These are phyloP conservation scores for Russula dissimulans DNA, from an alignment of 768 basidiomycete genomes.

Conservation along the genomic window DNA sequence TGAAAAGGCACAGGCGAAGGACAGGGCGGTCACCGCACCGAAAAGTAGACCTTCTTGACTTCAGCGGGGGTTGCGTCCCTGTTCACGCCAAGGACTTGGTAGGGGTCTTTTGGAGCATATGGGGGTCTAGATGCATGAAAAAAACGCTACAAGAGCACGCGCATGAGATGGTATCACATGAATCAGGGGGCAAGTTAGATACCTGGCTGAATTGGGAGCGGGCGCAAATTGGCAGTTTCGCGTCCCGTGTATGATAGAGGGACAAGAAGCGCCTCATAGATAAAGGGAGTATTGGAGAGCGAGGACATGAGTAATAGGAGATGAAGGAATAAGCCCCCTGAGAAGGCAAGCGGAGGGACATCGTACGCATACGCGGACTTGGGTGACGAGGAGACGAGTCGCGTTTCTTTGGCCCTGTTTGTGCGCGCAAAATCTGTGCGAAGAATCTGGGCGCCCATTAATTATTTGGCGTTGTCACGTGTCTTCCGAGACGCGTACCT, in stretches of 20 bases:
- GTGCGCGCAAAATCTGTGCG: neutral
- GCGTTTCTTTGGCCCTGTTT: constrained; percentile 5
- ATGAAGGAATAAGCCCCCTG: constrained; percentile 21
- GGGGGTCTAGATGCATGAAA: constrained; percentile 61
- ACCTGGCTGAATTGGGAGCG: constrained; percentile 16
- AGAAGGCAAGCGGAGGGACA: constrained; percentile 40
- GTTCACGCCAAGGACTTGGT: constrained; percentile 80
- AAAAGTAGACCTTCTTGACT: constrained; percentile 97
- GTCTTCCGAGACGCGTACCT: too few relatives aligned
- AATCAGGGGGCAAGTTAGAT: neutral
- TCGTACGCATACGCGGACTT: constrained; percentile 22
- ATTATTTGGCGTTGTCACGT: neutral
- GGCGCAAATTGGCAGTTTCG: neutral
- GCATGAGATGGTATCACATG: constrained; percentile 2
- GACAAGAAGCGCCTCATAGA: constrained; percentile 2
- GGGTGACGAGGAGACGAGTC: constrained; percentile 1
- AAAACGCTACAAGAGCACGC: constrained; percentile 42
- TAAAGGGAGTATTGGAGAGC: constrained; percentile 20
- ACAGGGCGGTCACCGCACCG: constrained; percentile 43
- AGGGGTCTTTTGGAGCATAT: constrained; percentile 70
- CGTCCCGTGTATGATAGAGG: neutral
- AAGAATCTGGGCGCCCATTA: neutral
- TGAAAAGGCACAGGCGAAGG: constrained; percentile 16
- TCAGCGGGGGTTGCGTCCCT: constrained; percentile 76
- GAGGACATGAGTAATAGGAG: constrained; percentile 49